Percentiles rank a stretch among this genome's conserved stretches.
Evolutionary conservation across 371 early-diverging fungal genomes (phyloP).

Genomic region (Zychaea mexicana): DNA sequence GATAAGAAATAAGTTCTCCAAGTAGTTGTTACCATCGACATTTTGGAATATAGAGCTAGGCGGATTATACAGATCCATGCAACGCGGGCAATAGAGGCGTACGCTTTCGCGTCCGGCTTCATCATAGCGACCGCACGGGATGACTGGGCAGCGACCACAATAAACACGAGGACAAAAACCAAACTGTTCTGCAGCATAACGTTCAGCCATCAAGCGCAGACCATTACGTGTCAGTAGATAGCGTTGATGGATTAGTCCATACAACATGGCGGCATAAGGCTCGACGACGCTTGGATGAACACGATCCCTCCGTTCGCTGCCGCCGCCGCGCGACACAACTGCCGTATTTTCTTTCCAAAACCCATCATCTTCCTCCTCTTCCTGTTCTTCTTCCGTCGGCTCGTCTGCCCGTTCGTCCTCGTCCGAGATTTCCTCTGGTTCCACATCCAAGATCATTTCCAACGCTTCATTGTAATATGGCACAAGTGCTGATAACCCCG

Average conservation of each 20-base stretch:
- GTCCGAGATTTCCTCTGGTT: conserved; percentile 56
- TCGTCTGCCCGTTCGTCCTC: conserved; percentile 16
- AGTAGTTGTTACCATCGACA: conserved; percentile 74
- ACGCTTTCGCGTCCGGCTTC: conserved; percentile 63
- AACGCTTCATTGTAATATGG: conserved; percentile 82
- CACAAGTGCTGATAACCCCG: conserved; percentile 81
- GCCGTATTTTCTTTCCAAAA: conserved; percentile 36
- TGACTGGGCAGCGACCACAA: conserved; percentile 73
- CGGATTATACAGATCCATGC: conserved; percentile 88
- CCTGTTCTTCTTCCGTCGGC: conserved; percentile 31
- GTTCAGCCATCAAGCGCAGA: conserved; percentile 78
- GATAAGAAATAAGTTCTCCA: neutral
- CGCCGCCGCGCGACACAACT: neutral
- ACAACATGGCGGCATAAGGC: conserved; percentile 65
- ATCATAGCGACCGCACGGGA: conserved; percentile 87
- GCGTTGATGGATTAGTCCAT: conserved; percentile 85
- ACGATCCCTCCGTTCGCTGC: conserved; percentile 18
- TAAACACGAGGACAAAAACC: conserved; percentile 85
- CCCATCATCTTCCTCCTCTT: conserved; percentile 33
- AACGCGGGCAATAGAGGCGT: conserved; percentile 81
- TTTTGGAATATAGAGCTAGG: conserved; percentile 70
- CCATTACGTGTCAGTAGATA: conserved; percentile 82
- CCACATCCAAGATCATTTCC: conserved; percentile 86
- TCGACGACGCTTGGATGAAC: conserved; percentile 44
- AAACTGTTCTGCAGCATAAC: conserved; percentile 76